Evolutionary conservation across 2,329 filamentous ascomycete species (phyloP).

Genomic region (Torrubiella hemipterigena): DNA sequence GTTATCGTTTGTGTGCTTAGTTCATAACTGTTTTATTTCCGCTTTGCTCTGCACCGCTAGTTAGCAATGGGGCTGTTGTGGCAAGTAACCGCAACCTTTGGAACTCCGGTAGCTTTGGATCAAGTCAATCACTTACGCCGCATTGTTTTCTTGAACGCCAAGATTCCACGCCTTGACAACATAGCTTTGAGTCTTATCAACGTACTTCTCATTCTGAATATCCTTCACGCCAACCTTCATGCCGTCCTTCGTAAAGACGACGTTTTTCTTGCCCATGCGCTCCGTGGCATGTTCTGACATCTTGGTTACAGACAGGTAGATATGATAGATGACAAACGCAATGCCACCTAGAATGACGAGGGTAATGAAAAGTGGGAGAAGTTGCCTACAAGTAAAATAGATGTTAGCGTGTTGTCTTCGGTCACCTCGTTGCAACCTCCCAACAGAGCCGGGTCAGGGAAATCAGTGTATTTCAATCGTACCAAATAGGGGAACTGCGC

Average conservation of each 20-base stretch:
- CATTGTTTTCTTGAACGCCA: constrained; percentile 22
- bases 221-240: constrained; percentile 61
- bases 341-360: constrained; percentile 42
- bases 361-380: constrained; percentile 56
- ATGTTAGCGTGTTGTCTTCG: no score
- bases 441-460: no score
- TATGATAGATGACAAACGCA: constrained; percentile 58
- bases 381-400: constrained; percentile 37
- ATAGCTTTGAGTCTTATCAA: constrained; percentile 60
- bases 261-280: constrained; percentile 64
- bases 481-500: no score
- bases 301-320: constrained; percentile 56
- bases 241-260: constrained; percentile 65
- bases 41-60: no score
- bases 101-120: no score
- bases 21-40: constrained; percentile 7
- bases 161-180: constrained; percentile 57
- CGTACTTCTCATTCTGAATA: constrained; percentile 55
- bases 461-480: no score
- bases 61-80: no score
- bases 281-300: constrained; percentile 54
- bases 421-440: no score
- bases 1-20: not conserved
- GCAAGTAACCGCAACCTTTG: no score
- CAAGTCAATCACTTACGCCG: constrained; percentile 12